Base-by-base conservation (phyloP, 2,329 filamentous ascomycete genomes). In the Blastomyces gilchristii region DNA sequence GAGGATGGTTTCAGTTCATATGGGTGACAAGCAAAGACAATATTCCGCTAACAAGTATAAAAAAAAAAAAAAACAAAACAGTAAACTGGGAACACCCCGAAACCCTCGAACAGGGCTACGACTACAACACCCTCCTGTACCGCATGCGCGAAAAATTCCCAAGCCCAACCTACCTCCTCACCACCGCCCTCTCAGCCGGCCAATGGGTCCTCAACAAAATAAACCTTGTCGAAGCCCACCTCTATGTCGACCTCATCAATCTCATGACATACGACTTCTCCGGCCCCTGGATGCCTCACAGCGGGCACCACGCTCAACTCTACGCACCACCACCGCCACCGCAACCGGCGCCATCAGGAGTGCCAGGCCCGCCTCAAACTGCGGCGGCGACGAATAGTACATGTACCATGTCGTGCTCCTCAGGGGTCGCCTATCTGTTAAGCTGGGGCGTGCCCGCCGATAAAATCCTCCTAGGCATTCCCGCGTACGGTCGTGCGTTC, bases 21-120 rank as follows among this genome's bases (percentile, higher is more conserved):
- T 31, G 31, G 31, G n/a, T 22, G n/a, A 22, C n/a, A 22, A 22
- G n/a, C n/a, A 22, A 22, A 22, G n/a, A 31, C 31, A 31, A 31
- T 31, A 52, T 28, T 34, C 31, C 39, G 14, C 54, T 43, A 57
- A 57, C 34, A 22, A 22, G n/a, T 22, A 22, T 22, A 22, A 22
- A 22, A 22, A 22, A 37, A 56, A 31, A 34, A 37, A 28, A n/a
- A 9, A 28, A 16, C 2, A 39, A 64, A 92, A 89, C 64, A 93
- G 89, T 94, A 72, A 87, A 89, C 69, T 94, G 90, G 90, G 86
- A 91, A 72, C 88, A 90, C 68, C 89, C 90, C 1, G 81, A 81
- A 62, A 81, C 88, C 71, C 72, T 79, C 1, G 79, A 85, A 61
- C 84, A 92, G 74, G 89, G 88, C 31, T 78, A 81, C 65, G 82